Conservation (phyloP, 306 rosid species). For the Geum urbanum region DNA sequence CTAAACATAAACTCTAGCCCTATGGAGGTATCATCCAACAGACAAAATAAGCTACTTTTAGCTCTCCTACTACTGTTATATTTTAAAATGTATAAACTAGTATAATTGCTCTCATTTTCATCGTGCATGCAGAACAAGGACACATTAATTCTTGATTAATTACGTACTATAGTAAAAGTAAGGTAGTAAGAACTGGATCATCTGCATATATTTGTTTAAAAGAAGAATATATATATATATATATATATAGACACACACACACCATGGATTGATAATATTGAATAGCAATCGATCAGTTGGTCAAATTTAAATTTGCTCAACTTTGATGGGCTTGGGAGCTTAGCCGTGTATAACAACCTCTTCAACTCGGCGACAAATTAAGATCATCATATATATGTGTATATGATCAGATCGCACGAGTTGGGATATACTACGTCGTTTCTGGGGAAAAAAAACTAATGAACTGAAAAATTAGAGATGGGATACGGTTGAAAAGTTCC, state of each 20-base stretch:
- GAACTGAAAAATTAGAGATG: conserved; percentile 17
- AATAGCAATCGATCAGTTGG: too few relatives aligned
- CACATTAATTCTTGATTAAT: conserved; percentile 18
- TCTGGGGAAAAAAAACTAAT: conserved; percentile 4
- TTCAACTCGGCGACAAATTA: conserved; percentile 30
- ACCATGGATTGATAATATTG: too few relatives aligned
- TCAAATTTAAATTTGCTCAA: conserved; percentile 1
- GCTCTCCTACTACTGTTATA: conserved; percentile 21
- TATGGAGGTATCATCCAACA: not conserved
- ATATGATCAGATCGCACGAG: conserved; percentile 36
- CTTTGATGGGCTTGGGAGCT: conserved; percentile 19
- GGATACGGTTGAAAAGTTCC: conserved; percentile 37
- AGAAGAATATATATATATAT: too few relatives aligned
- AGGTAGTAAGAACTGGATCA: not conserved
- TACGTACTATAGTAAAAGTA: not conserved
- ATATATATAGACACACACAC: too few relatives aligned
- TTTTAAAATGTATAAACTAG: not conserved
- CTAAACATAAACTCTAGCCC: not conserved
- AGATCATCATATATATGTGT: conserved; percentile 11
- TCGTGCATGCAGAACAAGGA: conserved; percentile 27
- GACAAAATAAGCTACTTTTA: conserved; percentile 16
- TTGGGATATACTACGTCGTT: conserved; percentile 29
- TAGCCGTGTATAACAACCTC: not conserved
- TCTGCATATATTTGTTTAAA: not conserved
- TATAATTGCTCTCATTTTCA: conserved; percentile 18